Percentiles rank a stretch among this genome's conserved stretches.
phyloP scores from a whole-genome alignment of 2,329 filamentous ascomycete genomes.

The Alternaria brassicicola region DNA sequence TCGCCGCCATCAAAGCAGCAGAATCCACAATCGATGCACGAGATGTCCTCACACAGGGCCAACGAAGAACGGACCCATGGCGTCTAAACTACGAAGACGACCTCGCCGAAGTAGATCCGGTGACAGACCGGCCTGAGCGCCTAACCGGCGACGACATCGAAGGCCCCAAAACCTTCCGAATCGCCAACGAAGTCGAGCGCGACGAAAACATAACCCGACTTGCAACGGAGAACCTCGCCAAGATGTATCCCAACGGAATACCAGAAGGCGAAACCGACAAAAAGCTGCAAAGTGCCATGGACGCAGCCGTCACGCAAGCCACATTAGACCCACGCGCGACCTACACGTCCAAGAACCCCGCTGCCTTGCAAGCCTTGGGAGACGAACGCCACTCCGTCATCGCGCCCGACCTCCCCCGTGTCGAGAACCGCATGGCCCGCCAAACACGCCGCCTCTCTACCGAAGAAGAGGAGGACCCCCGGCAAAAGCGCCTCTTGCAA shows the following conservation, averaged over 20 bases:
- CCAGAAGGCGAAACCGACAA: slow-evolving; percentile 37
- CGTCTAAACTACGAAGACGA: slow-evolving; percentile 74
- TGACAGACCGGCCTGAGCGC: slow-evolving; percentile 68
- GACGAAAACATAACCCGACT: slow-evolving; percentile 40
- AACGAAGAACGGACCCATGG: slow-evolving; percentile 74
- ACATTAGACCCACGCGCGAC: slow-evolving; percentile 51
- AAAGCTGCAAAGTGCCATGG: slow-evolving; percentile 33
- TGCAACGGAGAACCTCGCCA: slow-evolving; percentile 45
- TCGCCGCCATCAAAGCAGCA: slow-evolving; percentile 79
- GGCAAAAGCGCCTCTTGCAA: slow-evolving; percentile 60
- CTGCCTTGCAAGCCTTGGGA: slow-evolving; percentile 56
- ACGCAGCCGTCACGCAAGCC: slow-evolving; percentile 43
- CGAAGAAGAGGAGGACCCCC: slow-evolving; percentile 53
- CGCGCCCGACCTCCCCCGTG: slow-evolving; percentile 59
- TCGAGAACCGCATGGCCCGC: slow-evolving; percentile 47
- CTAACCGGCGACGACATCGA: slow-evolving; percentile 29
- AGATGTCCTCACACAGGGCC: slow-evolving; percentile 76
- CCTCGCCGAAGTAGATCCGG: slow-evolving; percentile 75
- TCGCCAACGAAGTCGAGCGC: slow-evolving; percentile 41
- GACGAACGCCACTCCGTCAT: slow-evolving; percentile 54
- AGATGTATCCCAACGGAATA: slow-evolving; percentile 45
- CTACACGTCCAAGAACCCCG: slow-evolving; percentile 58
- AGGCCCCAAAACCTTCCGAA: slow-evolving; percentile 31
- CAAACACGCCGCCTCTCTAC: slow-evolving; percentile 38
- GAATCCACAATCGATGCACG: slow-evolving; percentile 76